Evolutionary conservation across 176 grass and related monocot species (phyloP), one percentile per base, ranked within the genome.

Genomic region (Zoysia japonica): DNA sequence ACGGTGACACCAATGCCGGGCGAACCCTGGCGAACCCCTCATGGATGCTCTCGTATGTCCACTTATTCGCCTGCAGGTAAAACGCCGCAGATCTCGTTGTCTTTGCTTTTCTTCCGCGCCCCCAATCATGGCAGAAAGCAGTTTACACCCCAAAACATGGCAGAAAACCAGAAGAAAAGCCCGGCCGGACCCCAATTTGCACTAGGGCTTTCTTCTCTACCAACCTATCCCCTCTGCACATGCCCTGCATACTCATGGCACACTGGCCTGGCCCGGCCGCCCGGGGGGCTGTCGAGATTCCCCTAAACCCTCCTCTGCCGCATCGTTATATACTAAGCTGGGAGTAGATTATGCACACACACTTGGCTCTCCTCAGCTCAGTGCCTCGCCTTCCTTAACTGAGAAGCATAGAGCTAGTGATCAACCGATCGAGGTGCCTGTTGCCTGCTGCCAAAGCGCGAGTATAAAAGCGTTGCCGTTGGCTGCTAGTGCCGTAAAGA

Each of bases 51-150:
- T 28, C 28, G 28, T 53, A 36, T 38, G 28, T 28, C 28, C 28
- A 28, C 28, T 28, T 28, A 28, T 28, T 0, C 28, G 0, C 11
- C 11, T 28, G 28, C 28, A 28, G 28, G 28, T 28, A 28, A 28
- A 78, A 70, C 45, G 43, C 61, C 28, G 59, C 65, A 72, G 76
- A 88, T 84, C 81, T 75, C 55, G 62, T 13, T 42, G 63, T 5
- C 42, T 28, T 62, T 35, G 37, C 17, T 37, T 20, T 37, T 14
- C 45, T 44, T 64, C 47, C 62, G 69, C 15, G 42, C 36, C 65
- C 38, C 37, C 77, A 89, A 85, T 89, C 59, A 89, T 89, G 66
- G 71, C 66, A 81, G 65, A 74, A 73, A 79, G 61, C 57, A 47
- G 16, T 57, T 57, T 57, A n/a, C 2, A 17, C 5, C 5, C 1